These are phyloP conservation scores for Pulveroboletus sp. DNA, from an alignment of 768 basidiomycete species.

Conservation along the genomic window DNA sequence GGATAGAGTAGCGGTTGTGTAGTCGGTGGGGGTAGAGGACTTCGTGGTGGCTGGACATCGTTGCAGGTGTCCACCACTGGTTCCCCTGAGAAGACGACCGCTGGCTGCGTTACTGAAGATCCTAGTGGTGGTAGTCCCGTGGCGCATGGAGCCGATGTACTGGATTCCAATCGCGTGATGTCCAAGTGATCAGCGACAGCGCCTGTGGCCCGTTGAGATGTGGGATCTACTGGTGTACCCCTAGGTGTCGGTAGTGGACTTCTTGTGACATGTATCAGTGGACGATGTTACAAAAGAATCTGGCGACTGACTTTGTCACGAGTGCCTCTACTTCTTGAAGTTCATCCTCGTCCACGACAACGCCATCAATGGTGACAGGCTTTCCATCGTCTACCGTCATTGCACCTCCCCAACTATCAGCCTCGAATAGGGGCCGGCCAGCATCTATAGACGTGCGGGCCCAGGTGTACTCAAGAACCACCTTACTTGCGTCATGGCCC, in stretches of 20 bases:
- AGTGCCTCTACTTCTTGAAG: slow-evolving; percentile 35
- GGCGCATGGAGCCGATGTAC: not conserved
- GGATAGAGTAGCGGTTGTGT: slow-evolving; percentile 9
- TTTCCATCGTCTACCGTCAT: slow-evolving; percentile 31
- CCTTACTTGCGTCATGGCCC: slow-evolving; percentile 43
- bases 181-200: slow-evolving; percentile 1
- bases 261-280: slow-evolving; percentile 36
- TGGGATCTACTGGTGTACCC: slow-evolving; percentile 43
- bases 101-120: not conserved
- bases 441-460: slow-evolving; percentile 40
- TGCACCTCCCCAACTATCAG: slow-evolving; percentile 51
- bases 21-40: slow-evolving; percentile 1
- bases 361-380: slow-evolving; percentile 31
- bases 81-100: not conserved
- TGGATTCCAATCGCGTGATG: not conserved
- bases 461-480: slow-evolving; percentile 54
- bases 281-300: slow-evolving; percentile 7
- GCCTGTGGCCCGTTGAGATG: slow-evolving; percentile 9
- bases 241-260: slow-evolving; percentile 61
- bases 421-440: slow-evolving; percentile 40
- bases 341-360: slow-evolving; percentile 34
- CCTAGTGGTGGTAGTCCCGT: not conserved
- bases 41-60: not conserved
- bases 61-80: not conserved
- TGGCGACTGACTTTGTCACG: slow-evolving; percentile 41